Evolutionary conservation across 1,284 basidiomycete species (phyloP).

Genomic region (Inonotus hispidus): DNA sequence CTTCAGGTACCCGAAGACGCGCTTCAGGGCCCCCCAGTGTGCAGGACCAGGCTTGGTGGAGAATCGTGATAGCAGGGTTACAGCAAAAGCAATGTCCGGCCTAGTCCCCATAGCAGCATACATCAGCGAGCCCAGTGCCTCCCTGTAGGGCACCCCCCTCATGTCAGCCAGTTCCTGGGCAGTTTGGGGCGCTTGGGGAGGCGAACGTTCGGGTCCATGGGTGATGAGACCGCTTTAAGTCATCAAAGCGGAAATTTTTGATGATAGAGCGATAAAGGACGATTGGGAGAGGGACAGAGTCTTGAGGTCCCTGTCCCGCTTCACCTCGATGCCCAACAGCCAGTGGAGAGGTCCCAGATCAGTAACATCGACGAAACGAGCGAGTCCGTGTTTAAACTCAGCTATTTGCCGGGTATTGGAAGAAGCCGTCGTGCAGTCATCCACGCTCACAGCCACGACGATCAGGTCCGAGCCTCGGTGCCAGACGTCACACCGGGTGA

Average conservation of each 20-base stretch:
- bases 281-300: constrained; percentile 28
- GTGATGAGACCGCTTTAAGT: constrained; percentile 21
- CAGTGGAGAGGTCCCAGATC: constrained; percentile 22
- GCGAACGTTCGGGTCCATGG: constrained; percentile 18
- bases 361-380: constrained; percentile 23
- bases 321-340: constrained; percentile 27
- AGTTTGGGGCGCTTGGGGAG: constrained; percentile 24
- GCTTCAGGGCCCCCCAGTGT: constrained; percentile 20
- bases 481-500: constrained; percentile 20
- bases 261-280: constrained; percentile 28
- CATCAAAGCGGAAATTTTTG: constrained; percentile 22
- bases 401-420: constrained; percentile 22
- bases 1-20: constrained; percentile 19
- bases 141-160: constrained; percentile 27
- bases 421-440: constrained; percentile 5
- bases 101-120: constrained; percentile 29
- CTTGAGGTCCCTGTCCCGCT: constrained; percentile 20
- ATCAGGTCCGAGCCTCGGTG: neutral
- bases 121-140: constrained; percentile 29
- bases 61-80: constrained; percentile 16
- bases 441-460: constrained; percentile 20
- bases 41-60: constrained; percentile 8
- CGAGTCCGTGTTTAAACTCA: constrained; percentile 29
- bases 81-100: constrained; percentile 20
- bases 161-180: constrained; percentile 24